A percentile compares a stretch with the other conserved stretches of the same genome.
phyloP scores from a whole-genome alignment of 192 early-diverging fungal species.

The Coemansia erecta region DNA sequence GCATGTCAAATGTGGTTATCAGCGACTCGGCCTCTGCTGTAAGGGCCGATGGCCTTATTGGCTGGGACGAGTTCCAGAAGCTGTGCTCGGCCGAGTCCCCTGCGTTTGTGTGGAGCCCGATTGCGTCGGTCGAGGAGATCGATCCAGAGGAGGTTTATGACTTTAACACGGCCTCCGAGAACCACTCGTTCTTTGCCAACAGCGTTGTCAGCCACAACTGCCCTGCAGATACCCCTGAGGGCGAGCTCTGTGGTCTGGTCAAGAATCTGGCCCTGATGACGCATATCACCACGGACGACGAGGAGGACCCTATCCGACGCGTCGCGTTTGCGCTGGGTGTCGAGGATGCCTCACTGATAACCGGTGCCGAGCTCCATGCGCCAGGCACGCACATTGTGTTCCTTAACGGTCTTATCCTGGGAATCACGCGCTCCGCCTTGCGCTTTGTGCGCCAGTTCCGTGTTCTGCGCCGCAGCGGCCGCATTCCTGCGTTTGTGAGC shows the following conservation, averaged over 20 bases:
- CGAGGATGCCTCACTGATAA: constrained; percentile 87
- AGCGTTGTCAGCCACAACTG: constrained; percentile 56
- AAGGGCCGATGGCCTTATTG: no score
- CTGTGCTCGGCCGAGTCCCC: no score
- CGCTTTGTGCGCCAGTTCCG: constrained; percentile 89
- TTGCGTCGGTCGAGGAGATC: no score
- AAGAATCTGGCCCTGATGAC: constrained; percentile 98
- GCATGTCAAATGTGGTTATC: no score
- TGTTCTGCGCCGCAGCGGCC: constrained; percentile 77
- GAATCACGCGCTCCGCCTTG: constrained; percentile 76
- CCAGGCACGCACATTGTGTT: constrained; percentile 81
- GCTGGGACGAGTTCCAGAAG: no score
- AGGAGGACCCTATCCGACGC: constrained; percentile 74
- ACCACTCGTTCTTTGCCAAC: constrained; percentile 41
- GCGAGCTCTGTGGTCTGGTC: constrained; percentile 95
- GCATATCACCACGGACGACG: constrained; percentile 94
- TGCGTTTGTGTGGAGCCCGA: no score
- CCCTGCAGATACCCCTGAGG: constrained; percentile 96
- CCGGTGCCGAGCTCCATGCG: constrained; percentile 83
- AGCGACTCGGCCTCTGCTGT: no score
- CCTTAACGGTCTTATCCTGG: constrained; percentile 91
- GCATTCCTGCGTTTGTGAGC: constrained; percentile 87
- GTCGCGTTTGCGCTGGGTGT: constrained; percentile 86
- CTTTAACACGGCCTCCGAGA: constrained; percentile 2
- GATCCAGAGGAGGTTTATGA: no score